These are phyloP conservation scores for Dendrobium chrysotoxum DNA, from an alignment of 106 monocot species.

Conservation along the genomic window DNA sequence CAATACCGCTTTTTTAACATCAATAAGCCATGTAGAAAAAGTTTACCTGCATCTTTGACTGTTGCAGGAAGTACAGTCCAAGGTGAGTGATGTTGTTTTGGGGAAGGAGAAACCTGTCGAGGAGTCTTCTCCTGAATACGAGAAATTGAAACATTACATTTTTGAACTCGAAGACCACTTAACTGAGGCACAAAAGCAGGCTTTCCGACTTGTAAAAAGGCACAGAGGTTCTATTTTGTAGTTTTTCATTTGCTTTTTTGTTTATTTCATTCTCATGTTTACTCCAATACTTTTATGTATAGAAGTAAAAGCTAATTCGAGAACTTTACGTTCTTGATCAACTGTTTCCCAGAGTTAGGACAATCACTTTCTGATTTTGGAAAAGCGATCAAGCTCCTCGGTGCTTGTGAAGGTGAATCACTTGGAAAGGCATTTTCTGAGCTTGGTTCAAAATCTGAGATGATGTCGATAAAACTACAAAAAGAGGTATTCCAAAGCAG, in stretches of 20 bases:
- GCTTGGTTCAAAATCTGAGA: constrained; percentile 78
- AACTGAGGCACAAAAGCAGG: constrained; percentile 92
- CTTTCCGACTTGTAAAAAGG: constrained; percentile 89
- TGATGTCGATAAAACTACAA: constrained; percentile 73
- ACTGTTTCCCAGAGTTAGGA: constrained; percentile 49
- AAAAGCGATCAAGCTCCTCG: constrained; percentile 91
- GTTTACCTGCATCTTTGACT: constrained; percentile 9
- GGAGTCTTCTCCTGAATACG: constrained; percentile 89
- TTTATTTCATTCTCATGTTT: not conserved
- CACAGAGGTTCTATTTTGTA: constrained; percentile 56
- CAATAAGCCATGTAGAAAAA: not conserved
- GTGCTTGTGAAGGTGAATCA: constrained; percentile 77
- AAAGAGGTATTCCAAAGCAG: constrained; percentile 52
- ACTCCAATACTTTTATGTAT: not conserved
- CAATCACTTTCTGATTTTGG: constrained; percentile 94
- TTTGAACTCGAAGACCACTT: constrained; percentile 90
- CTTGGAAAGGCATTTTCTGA: constrained; percentile 91
- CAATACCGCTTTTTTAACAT: not conserved
- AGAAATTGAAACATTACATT: constrained; percentile 87
- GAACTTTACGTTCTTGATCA: not conserved
- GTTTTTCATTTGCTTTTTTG: not conserved
- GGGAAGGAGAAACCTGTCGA: constrained; percentile 99
- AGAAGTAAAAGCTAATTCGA: not conserved
- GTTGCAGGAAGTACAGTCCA: constrained; percentile 88
- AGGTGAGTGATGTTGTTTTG: constrained; percentile 95